phyloP scores from a whole-genome alignment of 2,329 filamentous ascomycete species.

The Curvularia spicifera region DNA sequence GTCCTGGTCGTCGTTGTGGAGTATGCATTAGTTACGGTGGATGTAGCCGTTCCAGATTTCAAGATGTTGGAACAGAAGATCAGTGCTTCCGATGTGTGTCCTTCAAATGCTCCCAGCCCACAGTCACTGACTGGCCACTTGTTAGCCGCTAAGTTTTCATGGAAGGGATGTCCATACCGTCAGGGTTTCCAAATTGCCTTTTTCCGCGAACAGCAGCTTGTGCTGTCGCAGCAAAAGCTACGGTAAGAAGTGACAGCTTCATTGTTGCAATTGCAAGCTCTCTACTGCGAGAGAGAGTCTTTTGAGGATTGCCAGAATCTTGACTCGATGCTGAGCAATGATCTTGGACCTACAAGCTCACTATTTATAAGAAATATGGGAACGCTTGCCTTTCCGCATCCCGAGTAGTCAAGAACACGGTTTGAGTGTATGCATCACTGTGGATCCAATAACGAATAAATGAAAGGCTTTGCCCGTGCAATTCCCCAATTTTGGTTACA shows the following conservation, averaged over 20 bases:
- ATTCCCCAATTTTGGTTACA: constrained; percentile 16
- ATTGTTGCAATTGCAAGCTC: constrained; percentile 23
- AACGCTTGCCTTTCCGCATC: constrained; percentile 1
- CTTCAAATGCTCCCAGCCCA: constrained; percentile 40
- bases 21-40: constrained; percentile 28
- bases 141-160: constrained; percentile 5
- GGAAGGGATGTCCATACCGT: constrained; percentile 26
- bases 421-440: constrained; percentile 24
- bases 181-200: constrained; percentile 32
- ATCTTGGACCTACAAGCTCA: constrained; percentile 12
- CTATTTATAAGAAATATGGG: constrained; percentile 32
- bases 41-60: constrained; percentile 34
- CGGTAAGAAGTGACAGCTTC: constrained; percentile 32
- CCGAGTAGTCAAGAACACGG: constrained; percentile 12
- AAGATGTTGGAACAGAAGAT: constrained; percentile 42
- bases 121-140: constrained; percentile 29
- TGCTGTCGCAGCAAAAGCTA: constrained; percentile 31
- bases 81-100: constrained; percentile 39
- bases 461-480: constrained; percentile 27
- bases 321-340: constrained; percentile 10
- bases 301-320: constrained; percentile 8
- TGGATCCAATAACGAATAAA: constrained; percentile 43
- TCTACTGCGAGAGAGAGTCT: not conserved
- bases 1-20: constrained; percentile 32
- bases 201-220: constrained; percentile 30